Base-by-base conservation (phyloP, 2,329 filamentous ascomycete genomes). In the Graphilbum fragrans region DNA sequence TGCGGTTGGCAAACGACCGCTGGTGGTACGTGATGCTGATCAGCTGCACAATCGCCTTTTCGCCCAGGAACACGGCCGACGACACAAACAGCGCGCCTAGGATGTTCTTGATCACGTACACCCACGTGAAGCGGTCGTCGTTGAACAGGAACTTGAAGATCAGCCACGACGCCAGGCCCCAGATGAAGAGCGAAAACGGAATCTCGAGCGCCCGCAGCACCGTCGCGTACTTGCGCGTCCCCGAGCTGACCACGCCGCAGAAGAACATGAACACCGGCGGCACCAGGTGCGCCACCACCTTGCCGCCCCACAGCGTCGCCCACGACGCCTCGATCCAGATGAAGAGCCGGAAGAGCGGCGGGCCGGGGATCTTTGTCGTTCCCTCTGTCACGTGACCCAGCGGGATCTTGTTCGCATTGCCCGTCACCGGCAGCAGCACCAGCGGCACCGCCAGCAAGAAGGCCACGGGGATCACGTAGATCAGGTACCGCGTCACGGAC, bases 11-110 rank as follows among this genome's bases (percentile, higher is more conserved):
- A 59, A 92, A 92, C 37, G 86, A 87, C 50, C 86, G 79, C 53
- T 86, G 80, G 58, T 92, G 85, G 57, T 92, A 92, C 46, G 81
- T 82, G 58, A 92, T 83, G 54, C 82, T 85, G 56, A 92, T 87
- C 45, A 90, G 68, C 59, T 90, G 85, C 27, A 92, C 80, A 48
- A 90, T 69, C 44, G 80, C 67, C 60, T 86, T 86, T 60, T 92
- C 84, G n/a, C 65, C 76, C 16, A 90, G 70, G 45, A 85, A 78
- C 17, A 90, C 72, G 38, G 81, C 68, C 0, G 80, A 74, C 10
- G 78, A 81, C 33, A 82, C 72, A 37, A 87, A 72, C 23, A 74
- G 61, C 2, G 82, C 80, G 19, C 73, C 74, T 6, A 90, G 64
- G 16, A 90, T 67, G 38, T 72, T 74, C 48, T 73, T 71, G 50